Evolutionary conservation across 2,329 filamentous ascomycete genomes (phyloP), one percentile per base, ranked within the genome.

Genomic region (Epichloe gansuensis): DNA sequence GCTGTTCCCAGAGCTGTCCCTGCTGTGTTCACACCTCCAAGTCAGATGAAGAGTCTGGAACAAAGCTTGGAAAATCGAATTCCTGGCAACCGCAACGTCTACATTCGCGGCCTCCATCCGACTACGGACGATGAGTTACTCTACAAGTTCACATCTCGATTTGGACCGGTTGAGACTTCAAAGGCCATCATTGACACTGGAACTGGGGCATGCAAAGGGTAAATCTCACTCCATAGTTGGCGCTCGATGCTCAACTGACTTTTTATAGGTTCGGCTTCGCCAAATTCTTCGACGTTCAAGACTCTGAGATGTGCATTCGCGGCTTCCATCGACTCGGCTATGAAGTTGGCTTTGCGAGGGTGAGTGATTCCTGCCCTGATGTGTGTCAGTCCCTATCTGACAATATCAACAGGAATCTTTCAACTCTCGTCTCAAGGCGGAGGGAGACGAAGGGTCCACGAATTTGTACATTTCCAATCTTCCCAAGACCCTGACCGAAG

Each of bases 381-480:
- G 21, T 42, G 6, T n/a, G 38, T 51, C 46, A 51, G 34, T 50
- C 51, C 37, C 31, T 31, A 15, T 52, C 60, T 70, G 50, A 69
- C 57, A 61, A 56, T 2, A 25, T 55, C 34, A 11, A 12, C 54
- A 94, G 86, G 93, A 97, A 75, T 97, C 91, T 21, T 96, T 97
- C 73, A 98, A 98, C 70, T 91, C 91, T 60, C 90, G 94, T 61
- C 86, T 98, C 62, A 97, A 98, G 77, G 91, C 93, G 46, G 88
- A 97, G 64, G 86, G 91, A 52, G 91, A 98, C 63, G 87, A 86
- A 50, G 65, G 71, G 43, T 97, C 94, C 46, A 97, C 93, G 58
- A 98, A 98, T 67, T 80, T 98, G 57, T 98, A 98, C 70, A 91
- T 97, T 57, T 98, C 94, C 31, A 98, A 97, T 70, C 80, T 98